phyloP scores from a whole-genome alignment of 108 stramenopile genomes.

The Cyclotella distinguenda region DNA sequence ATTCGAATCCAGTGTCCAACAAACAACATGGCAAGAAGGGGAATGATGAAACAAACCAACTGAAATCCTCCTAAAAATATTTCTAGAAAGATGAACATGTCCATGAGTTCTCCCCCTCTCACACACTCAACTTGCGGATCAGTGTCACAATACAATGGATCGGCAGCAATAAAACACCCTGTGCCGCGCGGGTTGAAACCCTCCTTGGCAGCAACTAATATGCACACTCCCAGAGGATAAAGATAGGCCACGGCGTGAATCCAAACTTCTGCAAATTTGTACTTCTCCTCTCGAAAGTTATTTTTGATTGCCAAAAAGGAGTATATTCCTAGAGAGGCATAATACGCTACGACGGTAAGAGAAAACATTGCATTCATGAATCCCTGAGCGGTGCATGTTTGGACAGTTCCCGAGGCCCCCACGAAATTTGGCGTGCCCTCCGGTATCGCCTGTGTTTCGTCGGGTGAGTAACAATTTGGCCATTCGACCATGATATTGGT shows the following conservation, averaged over 20 bases:
- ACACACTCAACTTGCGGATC: neutral
- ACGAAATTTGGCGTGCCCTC: conserved; percentile 2
- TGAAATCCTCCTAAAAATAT: neutral
- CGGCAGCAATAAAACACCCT: conserved; percentile 10
- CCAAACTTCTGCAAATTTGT: conserved; percentile 7
- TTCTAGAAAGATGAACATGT: neutral
- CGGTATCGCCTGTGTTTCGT: neutral
- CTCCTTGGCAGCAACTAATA: neutral
- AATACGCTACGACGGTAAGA: neutral
- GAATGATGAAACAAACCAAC: neutral
- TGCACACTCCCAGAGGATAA: neutral
- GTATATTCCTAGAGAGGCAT: conserved; percentile 7
- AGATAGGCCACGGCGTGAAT: conserved; percentile 2
- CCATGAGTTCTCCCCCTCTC: neutral
- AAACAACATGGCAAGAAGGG: neutral
- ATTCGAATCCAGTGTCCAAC: neutral
- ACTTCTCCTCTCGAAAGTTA: conserved; percentile 10
- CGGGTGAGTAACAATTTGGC: too few relatives aligned
- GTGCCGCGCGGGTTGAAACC: conserved; percentile 10
- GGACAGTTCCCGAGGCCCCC: conserved; percentile 1
- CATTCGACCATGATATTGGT: neutral
- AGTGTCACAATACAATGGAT: neutral
- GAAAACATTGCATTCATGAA: conserved; percentile 1
- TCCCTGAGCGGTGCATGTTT: conserved; percentile 15
- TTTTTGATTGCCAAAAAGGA: conserved; percentile 9